Conservation (phyloP, 768 basidiomycete species). For the Nidularia pulvinata region DNA sequence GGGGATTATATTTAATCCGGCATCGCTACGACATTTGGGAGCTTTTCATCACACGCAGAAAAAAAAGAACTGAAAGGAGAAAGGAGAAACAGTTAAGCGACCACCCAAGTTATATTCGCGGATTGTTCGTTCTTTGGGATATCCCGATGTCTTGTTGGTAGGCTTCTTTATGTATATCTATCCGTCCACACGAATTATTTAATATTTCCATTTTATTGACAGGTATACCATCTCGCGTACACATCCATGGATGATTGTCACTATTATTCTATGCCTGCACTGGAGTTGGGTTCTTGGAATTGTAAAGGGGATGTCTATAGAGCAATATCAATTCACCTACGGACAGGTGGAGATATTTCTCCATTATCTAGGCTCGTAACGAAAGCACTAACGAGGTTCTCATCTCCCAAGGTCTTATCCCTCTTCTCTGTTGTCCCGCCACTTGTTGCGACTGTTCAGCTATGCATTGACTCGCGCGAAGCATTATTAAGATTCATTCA, state of each 20-base stretch:
- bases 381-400: neutral
- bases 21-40: conserved; percentile 9
- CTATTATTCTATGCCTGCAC: conserved; percentile 8
- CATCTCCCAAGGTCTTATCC: conserved; percentile 1
- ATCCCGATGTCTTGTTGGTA: no score
- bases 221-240: conserved; percentile 6
- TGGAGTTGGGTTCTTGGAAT: conserved; percentile 12
- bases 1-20: conserved; percentile 10
- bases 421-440: conserved; percentile 5
- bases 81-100: no score
- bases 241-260: conserved; percentile 10
- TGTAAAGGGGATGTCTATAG: conserved; percentile 4
- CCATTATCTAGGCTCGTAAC: neutral
- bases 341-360: conserved; percentile 4
- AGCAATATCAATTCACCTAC: conserved; percentile 7
- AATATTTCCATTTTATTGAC: neutral
- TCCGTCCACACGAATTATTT: neutral
- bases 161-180: no score
- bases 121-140: no score
- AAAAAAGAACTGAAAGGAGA: no score
- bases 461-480: neutral
- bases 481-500: neutral
- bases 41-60: neutral
- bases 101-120: no score
- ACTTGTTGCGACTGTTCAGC: neutral